Percentiles rank a stretch among this genome's conserved stretches.
Conservation (phyloP, 2,329 filamentous ascomycete species). For the Penicillium sp. region DNA sequence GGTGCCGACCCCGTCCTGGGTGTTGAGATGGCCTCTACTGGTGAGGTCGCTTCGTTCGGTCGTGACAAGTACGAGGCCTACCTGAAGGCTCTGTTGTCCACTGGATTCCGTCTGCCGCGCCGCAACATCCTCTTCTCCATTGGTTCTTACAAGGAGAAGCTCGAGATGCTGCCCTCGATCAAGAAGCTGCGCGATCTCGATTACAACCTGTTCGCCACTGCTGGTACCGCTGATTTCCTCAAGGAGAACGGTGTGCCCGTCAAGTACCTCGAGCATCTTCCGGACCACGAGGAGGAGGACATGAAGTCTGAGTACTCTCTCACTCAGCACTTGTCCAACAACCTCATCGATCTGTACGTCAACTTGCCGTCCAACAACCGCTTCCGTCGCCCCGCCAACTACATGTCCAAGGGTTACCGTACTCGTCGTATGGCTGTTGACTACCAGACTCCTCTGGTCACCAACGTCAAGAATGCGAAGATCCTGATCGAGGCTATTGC, state of each 20-base stretch:
- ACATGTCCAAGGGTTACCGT: conserved; percentile 95
- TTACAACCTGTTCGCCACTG: conserved; percentile 91
- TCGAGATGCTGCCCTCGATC: conserved; percentile 90
- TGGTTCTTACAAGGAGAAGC: conserved; percentile 94
- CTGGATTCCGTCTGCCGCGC: conserved; percentile 91
- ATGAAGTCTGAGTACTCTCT: conserved; percentile 94
- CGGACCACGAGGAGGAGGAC: conserved; percentile 60
- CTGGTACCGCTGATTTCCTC: conserved; percentile 92
- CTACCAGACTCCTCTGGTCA: conserved; percentile 92
- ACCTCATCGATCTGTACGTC: conserved; percentile 97
- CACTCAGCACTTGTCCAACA: conserved; percentile 92
- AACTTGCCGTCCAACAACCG: conserved; percentile 98
- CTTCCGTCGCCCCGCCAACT: conserved; percentile 91
- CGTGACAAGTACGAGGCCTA: conserved; percentile 95
- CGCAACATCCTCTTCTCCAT: conserved; percentile 93
- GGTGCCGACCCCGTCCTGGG: conserved; percentile 92
- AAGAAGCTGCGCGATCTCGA: conserved; percentile 81
- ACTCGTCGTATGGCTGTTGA: conserved; percentile 97
- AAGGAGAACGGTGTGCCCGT: conserved; percentile 85
- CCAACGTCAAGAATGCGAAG: conserved; percentile 99
- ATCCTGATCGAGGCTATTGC: conserved; percentile 89
- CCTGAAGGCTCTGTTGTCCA: conserved; percentile 88
- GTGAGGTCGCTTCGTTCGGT: conserved; percentile 94
- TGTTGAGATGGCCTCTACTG: conserved; percentile 98
- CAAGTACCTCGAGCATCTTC: conserved; percentile 84